Evolutionary conservation across 352 stramenopile species (phyloP), one percentile per base, ranked within the genome.

Genomic region (Globisporangium takayamanum): DNA sequence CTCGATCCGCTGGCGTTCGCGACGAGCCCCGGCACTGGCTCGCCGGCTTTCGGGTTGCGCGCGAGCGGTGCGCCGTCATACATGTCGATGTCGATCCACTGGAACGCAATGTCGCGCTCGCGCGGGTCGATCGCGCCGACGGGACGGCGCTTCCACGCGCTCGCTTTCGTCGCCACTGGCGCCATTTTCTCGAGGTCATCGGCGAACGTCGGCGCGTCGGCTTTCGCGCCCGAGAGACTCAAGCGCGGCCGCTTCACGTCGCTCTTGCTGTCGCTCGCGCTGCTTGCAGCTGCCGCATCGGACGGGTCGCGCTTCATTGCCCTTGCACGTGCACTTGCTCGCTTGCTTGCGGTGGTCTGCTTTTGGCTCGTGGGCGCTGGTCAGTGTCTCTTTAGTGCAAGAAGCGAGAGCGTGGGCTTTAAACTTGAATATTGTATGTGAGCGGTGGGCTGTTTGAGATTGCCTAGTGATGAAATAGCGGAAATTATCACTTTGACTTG

Each of bases 41-140:
- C 66, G 25, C 74, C 76, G 20, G 72, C 74, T 57, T 93, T 94
- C 7, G 96, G 94, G 72, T 98, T 98, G 22, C 63, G 54, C 0
- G 68, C 36, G 11, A 99, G 78, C 14, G 95, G 90, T 36, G 80
- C 56, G 2, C 95, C 96, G 20, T 94, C 80, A 51, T 98, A 97
- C 88, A 99, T 98, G 74, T 99, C 97, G 57, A 99, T 97, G 67
- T 99, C 97, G 51, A 99, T 89, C 96, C 97, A 99, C 76, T 99
- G 96, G 59, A 99, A 92, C 6, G 76, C 66, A 42, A 92, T 52
- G 14, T 67, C 60, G 50, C 82, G 70, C 46, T 54, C 46, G 11
- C 26, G 36, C 11, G 78, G 68, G 48, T 89, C 66, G 26, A 85
- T 33, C 14, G 65, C 53, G 3, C 37, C 50, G 53, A 88, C 49